Evolutionary conservation across 805 yeast genomes (phyloP).

Genomic region (Millerago galiae): DNA sequence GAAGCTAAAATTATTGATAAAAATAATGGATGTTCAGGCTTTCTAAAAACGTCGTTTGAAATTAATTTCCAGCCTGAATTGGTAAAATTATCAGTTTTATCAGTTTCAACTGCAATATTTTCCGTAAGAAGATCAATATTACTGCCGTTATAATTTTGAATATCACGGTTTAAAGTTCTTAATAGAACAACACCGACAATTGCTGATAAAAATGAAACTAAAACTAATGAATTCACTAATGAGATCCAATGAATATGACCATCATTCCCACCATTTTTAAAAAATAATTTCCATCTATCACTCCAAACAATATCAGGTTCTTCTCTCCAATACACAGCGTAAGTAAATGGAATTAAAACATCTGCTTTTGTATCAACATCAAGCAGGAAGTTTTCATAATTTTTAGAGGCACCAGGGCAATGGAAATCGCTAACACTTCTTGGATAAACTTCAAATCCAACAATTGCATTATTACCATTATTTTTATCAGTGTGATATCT

Average conservation of each 20-base stretch:
- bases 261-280: conserved; percentile 44
- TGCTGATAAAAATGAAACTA: conserved; percentile 54
- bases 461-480: conserved; percentile 48
- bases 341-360: conserved; percentile 66
- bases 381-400: conserved; percentile 51
- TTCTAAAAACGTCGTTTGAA: conserved; percentile 44
- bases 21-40: conserved; percentile 42
- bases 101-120: conserved; percentile 20
- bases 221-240: conserved; percentile 60
- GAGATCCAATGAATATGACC: conserved; percentile 73
- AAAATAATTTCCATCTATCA: conserved; percentile 69
- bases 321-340: conserved; percentile 85
- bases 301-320: conserved; percentile 60
- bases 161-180: conserved; percentile 47
- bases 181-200: conserved; percentile 60
- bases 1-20: conserved; percentile 59
- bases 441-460: conserved; percentile 88
- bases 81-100: conserved; percentile 22
- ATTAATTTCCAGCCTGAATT: conserved; percentile 48
- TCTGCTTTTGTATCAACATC: conserved; percentile 33
- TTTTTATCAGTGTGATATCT: conserved; percentile 53
- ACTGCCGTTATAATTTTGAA: conserved; percentile 30
- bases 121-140: conserved; percentile 19
- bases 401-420: conserved; percentile 71
- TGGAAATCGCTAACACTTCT: conserved; percentile 59